Evolutionary conservation across 192 early-diverging fungal genomes (phyloP).

Genomic region (Linnemannia elongata): DNA sequence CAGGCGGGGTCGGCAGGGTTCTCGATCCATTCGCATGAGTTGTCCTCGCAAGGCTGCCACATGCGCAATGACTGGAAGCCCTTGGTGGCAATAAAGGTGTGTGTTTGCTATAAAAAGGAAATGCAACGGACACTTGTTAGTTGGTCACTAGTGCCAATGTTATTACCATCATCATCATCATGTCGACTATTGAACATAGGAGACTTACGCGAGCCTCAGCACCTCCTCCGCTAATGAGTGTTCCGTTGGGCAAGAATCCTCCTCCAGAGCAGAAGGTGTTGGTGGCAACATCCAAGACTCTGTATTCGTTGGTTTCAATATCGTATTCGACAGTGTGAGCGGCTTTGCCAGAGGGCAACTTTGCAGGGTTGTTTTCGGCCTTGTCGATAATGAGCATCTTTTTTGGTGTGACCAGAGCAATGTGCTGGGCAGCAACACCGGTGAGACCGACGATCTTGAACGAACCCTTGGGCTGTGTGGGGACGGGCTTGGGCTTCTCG

Average conservation of each 20-base stretch:
- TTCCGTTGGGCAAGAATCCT: slow-evolving; percentile 68
- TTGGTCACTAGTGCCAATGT: neutral
- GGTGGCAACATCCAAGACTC: slow-evolving; percentile 61
- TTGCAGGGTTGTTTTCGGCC: slow-evolving; percentile 65
- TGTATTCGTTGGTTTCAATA: slow-evolving; percentile 58
- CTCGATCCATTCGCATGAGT: slow-evolving; percentile 61
- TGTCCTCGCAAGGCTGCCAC: slow-evolving; percentile 64
- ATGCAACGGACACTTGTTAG: neutral
- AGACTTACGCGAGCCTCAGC: slow-evolving; percentile 43
- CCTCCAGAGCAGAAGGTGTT: slow-evolving; percentile 73
- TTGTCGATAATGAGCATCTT: slow-evolving; percentile 68
- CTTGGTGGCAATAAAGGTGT: slow-evolving; percentile 39
- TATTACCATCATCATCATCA: neutral
- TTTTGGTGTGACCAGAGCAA: slow-evolving; percentile 59
- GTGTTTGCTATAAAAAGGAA: slow-evolving; percentile 35
- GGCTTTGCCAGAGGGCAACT: slow-evolving; percentile 56
- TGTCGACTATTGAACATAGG: neutral
- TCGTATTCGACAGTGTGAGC: slow-evolving; percentile 65
- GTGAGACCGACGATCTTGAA: slow-evolving; percentile 56
- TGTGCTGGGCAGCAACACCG: slow-evolving; percentile 67
- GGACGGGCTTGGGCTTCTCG: slow-evolving; percentile 8
- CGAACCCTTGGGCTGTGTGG: slow-evolving; percentile 38
- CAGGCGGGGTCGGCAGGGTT: slow-evolving; percentile 46
- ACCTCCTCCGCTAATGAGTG: slow-evolving; percentile 67
- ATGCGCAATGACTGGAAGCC: slow-evolving; percentile 64